Evolutionary conservation across 495 filamentous ascomycete genomes (phyloP), one percentile per base, ranked within the genome.

Genomic region (Podospora fimiseda): DNA sequence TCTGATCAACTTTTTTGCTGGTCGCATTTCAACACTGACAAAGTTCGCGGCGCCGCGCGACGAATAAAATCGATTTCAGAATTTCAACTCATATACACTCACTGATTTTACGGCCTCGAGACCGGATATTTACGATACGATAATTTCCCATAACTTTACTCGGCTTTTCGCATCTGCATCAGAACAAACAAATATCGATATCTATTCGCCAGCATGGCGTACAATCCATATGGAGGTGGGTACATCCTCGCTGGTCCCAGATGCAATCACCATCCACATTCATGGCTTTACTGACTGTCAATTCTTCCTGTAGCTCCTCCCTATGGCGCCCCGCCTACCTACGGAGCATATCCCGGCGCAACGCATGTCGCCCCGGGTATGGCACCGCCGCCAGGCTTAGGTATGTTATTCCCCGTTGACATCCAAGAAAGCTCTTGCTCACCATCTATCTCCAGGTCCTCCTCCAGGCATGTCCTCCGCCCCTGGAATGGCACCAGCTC

Each of bases 321-420:
- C 64, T 92, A 85, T 74, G 86, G 85, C 55, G 76, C 81, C 6
- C 82, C 87, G 54, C 88, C 89, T 14, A 79, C 81, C 48, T 93
- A 82, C 71, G 80, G 79, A 53, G 72, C 77, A 19, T 90, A 88
- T 65, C 86, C 88, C 53, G 88, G 81, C 50, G 74, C 78, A 57
- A 67, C 70, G 46, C 74, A 73, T 50, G 64, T 82, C 6, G 6
- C 27, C 21, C 84, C 83, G 43, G 81, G 81, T 41, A 80, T 87
- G 74, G 81, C 80, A 55, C 82, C 85, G 60, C 88, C 90, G 48
- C 90, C 91, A 52, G 90, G 89, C 62, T 81, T 95, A 81, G 90
- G 90, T 89, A 80, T 72, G 83, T 68, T 48, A 45, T 48, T 51
- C 9, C 48, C 43, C 42, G 45, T 16, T 14, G 46, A 9, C 42